phyloP scores from a whole-genome alignment of 2,329 filamentous ascomycete genomes.

The Rhinocladiella similis region DNA sequence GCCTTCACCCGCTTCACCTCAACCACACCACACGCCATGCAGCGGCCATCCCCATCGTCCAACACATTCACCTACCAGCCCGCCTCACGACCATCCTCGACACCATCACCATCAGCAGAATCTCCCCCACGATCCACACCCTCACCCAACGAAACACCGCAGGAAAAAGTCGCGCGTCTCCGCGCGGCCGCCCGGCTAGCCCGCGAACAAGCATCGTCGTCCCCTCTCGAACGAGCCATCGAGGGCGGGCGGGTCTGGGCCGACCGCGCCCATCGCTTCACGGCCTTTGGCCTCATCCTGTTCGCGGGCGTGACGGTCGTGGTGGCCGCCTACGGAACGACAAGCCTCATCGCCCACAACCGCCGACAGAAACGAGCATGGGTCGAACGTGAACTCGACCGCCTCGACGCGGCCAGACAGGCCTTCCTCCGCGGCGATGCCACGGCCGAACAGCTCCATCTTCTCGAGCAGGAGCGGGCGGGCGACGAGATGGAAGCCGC shows the following conservation, averaged over 20 bases:
- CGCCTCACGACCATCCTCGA: conserved; percentile 24
- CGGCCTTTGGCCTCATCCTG: conserved; percentile 61
- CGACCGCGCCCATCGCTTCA: conserved; percentile 61
- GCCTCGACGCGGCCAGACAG: conserved; percentile 42
- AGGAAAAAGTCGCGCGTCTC: conserved; percentile 68
- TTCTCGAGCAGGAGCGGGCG: conserved; percentile 47
- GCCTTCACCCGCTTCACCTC: conserved; percentile 52
- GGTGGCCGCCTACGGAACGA: conserved; percentile 64
- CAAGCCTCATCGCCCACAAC: conserved; percentile 68
- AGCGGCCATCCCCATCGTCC: conserved; percentile 34
- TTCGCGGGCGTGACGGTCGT: conserved; percentile 60
- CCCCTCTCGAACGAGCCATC: conserved; percentile 55
- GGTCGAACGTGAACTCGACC: conserved; percentile 51
- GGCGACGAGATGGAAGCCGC: conserved; percentile 45
- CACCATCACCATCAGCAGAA: conserved; percentile 20
- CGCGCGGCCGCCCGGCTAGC: conserved; percentile 68
- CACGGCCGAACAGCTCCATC: conserved; percentile 42
- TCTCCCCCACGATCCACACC: conserved; percentile 12
- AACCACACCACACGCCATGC: conserved; percentile 50
- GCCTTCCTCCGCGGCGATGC: conserved; percentile 43
- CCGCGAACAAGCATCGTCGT: conserved; percentile 59
- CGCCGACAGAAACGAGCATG: conserved; percentile 64
- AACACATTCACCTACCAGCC: conserved; percentile 31
- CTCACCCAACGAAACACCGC: conserved; percentile 58
- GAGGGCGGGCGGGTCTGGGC: conserved; percentile 56